Evolutionary conservation across 371 early-diverging fungal species (phyloP).

Genomic region (Mortierella sp.): DNA sequence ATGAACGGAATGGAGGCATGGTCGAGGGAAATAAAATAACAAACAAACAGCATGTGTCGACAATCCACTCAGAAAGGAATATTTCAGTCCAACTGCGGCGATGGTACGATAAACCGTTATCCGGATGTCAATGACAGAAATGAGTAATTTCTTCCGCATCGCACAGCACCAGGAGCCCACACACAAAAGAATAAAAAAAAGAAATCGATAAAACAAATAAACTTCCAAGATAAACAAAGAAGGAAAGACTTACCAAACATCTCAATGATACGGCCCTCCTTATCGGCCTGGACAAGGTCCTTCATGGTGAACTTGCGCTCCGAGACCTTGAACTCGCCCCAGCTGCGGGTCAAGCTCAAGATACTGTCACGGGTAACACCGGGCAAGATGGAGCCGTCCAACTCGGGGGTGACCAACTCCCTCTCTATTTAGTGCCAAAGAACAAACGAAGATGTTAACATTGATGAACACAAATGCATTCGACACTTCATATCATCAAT

Average conservation of each 20-base stretch:
- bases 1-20: not conserved
- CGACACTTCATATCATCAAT: not conserved
- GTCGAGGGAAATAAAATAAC: not conserved
- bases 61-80: not conserved
- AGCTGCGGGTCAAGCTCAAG: conserved; percentile 82
- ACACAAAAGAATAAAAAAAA: not conserved
- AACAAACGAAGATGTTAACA: not conserved
- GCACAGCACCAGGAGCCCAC: not conserved
- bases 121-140: conserved; percentile 21
- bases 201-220: not conserved
- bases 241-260: conserved; percentile 50
- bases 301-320: conserved; percentile 92
- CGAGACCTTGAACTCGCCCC: conserved; percentile 93
- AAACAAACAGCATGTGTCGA: conserved; percentile 1
- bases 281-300: conserved; percentile 80
- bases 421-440: conserved; percentile 53
- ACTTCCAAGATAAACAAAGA: not conserved
- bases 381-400: conserved; percentile 97
- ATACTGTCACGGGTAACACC: conserved; percentile 98
- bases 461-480: not conserved
- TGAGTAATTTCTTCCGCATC: conserved; percentile 33
- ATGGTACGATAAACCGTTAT: not conserved
- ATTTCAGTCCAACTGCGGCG: not conserved
- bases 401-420: conserved; percentile 93
- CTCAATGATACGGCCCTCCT: conserved; percentile 73